phyloP scores from a whole-genome alignment of 805 yeast species.

The Kodamaea restingae region DNA sequence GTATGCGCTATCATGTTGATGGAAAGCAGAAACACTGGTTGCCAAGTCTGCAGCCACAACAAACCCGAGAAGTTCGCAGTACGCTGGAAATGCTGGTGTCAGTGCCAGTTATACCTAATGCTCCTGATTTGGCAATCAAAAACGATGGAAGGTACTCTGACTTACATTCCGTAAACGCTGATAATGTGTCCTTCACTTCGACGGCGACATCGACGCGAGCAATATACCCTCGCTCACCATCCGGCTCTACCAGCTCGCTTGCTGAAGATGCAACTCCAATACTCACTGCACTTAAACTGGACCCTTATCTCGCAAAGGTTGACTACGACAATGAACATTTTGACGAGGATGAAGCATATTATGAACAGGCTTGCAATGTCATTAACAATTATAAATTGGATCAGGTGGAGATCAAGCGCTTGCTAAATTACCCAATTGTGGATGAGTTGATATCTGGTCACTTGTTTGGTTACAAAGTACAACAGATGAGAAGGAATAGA shows the following conservation, averaged over 20 bases:
- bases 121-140: too few relatives aligned
- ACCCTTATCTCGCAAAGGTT: constrained; percentile 12
- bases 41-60: constrained; percentile 11
- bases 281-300: constrained; percentile 7
- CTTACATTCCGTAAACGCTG: background rate
- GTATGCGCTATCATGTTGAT: constrained; percentile 72
- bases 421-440: constrained; percentile 42
- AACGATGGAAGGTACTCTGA: background rate
- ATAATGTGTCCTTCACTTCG: constrained; percentile 22
- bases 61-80: constrained; percentile 17
- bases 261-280: constrained; percentile 6
- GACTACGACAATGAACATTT: constrained; percentile 31
- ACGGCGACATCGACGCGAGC: constrained; percentile 32
- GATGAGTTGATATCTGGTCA: constrained; percentile 39
- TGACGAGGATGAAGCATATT: constrained; percentile 36
- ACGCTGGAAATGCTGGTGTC: constrained; percentile 23
- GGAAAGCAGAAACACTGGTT: constrained; percentile 88
- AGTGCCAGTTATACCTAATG: constrained; percentile 3
- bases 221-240: constrained; percentile 22
- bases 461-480: constrained; percentile 39
- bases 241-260: constrained; percentile 9
- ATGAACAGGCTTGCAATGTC: constrained; percentile 28
- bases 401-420: constrained; percentile 29
- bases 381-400: constrained; percentile 33
- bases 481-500: constrained; percentile 30